Base-by-base conservation (phyloP, 140 eudicot species). In the Oenanthe javanica region DNA sequence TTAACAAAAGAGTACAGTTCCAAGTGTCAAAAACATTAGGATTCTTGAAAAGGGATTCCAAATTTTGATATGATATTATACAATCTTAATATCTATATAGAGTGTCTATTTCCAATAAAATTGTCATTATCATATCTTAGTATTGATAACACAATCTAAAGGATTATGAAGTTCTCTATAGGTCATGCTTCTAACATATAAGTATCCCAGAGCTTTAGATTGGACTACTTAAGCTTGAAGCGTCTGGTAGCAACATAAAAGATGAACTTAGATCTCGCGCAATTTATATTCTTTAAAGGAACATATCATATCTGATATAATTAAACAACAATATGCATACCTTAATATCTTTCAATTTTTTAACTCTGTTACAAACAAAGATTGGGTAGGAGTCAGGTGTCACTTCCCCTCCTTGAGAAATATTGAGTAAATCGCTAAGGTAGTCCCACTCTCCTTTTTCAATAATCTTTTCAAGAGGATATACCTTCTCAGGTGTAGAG, bases 391-490 rank as follows among this genome's bases (percentile, higher is more conserved):
- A 2, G 61, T 72, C 85, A 0, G 88, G 80, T 19, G 66, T 64
- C 36, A 94, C 43, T 63, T 82, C 83, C 55, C 63, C 81, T 46
- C 91, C 91, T 42, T 87, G 86, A 45, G 81, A 75, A 61, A 77
- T 85, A 80, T 90, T 83, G 46, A 75, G 50, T 64, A 94, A 81
- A 79, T 94, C 98, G 6, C 47, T 4, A 67, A 94, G 91, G 80
- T 86, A 89, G 82, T 87, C 85, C 97, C 96, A 92, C 79, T 94
- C 98, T 79, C 96, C 97, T 50, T 83, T 83, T 2, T 61, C 80
- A 70, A 94, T 94, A n/a, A 94, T 94, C 83, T 85, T 90, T 73
- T 90, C 89, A 10, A 94, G 84, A 5, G 96, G 97, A 86, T 94
- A 92, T 76, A 93, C 94, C 75, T 50, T 83, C 25, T 87, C 82